A percentile compares a stretch with the other conserved stretches of the same genome.
Evolutionary conservation across 1,284 basidiomycete species (phyloP).

Genomic region (Stygiomarasmius scandens): DNA sequence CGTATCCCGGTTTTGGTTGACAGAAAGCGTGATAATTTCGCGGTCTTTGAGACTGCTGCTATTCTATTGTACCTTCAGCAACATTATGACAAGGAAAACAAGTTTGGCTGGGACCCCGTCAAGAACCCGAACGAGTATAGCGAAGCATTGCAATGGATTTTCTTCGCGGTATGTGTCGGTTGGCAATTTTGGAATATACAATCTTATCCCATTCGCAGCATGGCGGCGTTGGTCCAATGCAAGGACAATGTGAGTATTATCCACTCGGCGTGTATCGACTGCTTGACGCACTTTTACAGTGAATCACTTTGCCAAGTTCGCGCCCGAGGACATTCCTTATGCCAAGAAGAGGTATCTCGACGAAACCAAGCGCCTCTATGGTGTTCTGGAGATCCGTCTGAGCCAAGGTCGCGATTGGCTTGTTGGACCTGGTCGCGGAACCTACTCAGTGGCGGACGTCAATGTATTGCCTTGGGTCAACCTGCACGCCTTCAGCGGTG

Average conservation of each 20-base stretch:
- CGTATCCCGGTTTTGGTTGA: constrained; percentile 64
- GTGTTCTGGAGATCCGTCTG: constrained; percentile 75
- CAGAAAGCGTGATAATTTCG: constrained; percentile 50
- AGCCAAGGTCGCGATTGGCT: constrained; percentile 62
- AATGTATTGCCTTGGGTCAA: constrained; percentile 63
- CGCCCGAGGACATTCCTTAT: constrained; percentile 68
- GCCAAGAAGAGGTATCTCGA: constrained; percentile 69
- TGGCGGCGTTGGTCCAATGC: constrained; percentile 76
- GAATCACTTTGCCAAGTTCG: constrained; percentile 57
- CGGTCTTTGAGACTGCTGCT: constrained; percentile 70
- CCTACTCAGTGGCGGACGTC: constrained; percentile 69
- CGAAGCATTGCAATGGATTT: constrained; percentile 78
- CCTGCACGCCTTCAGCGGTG: constrained; percentile 45
- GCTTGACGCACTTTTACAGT: constrained; percentile 39
- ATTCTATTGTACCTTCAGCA: constrained; percentile 69
- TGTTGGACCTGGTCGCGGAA: constrained; percentile 66
- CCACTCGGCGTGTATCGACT: neutral
- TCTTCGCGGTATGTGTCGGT: constrained; percentile 58
- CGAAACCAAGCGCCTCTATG: constrained; percentile 79
- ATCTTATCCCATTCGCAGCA: constrained; percentile 40
- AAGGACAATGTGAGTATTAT: constrained; percentile 55
- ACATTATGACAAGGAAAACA: constrained; percentile 59
- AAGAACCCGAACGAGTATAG: constrained; percentile 50
- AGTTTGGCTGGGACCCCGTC: constrained; percentile 55
- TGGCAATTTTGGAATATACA: neutral